Conservation (phyloP, 192 early-diverging fungal species). For the Rhizophagus sp. region DNA sequence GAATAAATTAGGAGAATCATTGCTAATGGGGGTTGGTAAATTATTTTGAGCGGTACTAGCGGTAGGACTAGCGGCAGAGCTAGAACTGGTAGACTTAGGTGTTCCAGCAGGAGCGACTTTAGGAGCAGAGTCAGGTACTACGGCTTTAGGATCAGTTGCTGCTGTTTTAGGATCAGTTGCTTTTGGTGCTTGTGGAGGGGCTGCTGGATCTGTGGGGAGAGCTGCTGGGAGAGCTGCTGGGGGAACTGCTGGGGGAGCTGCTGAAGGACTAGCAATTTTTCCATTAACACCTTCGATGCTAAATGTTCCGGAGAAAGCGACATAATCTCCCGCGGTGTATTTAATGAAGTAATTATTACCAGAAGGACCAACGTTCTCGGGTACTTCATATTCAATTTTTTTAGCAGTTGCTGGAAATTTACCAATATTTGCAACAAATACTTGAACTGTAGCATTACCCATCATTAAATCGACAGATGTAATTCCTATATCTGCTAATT, state of each 20-base stretch:
- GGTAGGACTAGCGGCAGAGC: no score
- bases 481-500: background rate
- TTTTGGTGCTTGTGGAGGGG: background rate
- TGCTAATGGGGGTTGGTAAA: no score
- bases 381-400: background rate
- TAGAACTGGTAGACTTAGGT: no score
- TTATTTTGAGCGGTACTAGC: no score
- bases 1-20: background rate
- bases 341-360: background rate
- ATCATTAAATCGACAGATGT: background rate
- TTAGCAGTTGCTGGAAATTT: background rate
- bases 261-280: no score
- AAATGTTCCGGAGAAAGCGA: background rate
- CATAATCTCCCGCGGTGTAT: background rate
- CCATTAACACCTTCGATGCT: background rate
- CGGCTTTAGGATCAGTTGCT: no score
- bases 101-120: no score
- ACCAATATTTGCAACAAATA: background rate
- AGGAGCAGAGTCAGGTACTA: no score
- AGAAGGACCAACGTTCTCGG: background rate
- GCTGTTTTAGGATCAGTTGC: no score
- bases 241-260: no score
- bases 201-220: background rate
- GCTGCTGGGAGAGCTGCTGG: no score
- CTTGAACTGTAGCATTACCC: background rate